These are phyloP conservation scores for Hordeum marinum DNA, from an alignment of 176 grass and related monocot genomes.

Conservation along the genomic window DNA sequence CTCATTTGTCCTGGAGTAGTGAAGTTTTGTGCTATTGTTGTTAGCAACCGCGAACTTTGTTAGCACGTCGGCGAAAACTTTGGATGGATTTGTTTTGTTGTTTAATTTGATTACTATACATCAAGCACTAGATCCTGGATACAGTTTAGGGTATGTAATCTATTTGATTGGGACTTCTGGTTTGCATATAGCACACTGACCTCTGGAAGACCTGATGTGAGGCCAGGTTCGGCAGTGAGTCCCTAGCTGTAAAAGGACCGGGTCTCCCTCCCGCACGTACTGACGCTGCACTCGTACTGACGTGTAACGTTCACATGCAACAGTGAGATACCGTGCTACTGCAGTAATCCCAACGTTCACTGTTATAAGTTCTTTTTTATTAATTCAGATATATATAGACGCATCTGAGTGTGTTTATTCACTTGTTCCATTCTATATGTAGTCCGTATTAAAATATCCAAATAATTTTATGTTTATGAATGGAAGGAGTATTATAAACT, in stretches of 20 bases:
- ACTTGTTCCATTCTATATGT: too few species aligned
- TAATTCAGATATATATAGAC: too few species aligned
- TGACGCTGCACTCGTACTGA: background rate
- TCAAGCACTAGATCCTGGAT: background rate
- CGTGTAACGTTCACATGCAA: background rate
- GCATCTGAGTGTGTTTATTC: too few species aligned
- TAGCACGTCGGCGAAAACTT: background rate
- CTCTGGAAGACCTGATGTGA: background rate
- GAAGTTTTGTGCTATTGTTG: background rate
- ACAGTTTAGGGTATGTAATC: background rate
- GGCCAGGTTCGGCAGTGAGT: background rate
- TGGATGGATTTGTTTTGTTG: background rate
- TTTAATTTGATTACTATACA: background rate
- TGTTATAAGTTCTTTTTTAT: too few species aligned
- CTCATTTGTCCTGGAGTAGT: background rate
- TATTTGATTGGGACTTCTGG: background rate
- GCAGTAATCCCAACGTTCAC: background rate
- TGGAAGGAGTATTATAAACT: background rate
- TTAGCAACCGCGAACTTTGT: background rate
- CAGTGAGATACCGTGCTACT: background rate
- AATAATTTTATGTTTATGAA: too few species aligned
- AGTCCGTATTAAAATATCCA: too few species aligned
- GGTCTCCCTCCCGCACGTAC: background rate
- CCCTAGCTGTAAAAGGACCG: background rate
- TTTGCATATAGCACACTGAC: background rate